Conservation (phyloP, 805 yeast species). For the Wickerhamiella australiensis region DNA sequence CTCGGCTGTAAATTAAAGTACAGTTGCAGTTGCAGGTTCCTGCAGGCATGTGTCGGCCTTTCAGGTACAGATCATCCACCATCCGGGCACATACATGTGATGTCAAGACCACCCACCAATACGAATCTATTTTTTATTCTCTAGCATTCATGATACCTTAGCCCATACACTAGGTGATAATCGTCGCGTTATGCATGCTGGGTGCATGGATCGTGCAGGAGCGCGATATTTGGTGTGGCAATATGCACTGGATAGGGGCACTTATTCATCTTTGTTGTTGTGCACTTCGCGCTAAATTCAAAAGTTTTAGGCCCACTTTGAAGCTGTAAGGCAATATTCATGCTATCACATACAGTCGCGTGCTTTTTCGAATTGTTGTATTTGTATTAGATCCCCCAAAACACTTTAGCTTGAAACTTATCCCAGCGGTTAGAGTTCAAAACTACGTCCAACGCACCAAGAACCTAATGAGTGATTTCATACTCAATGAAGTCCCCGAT, state of each 20-base stretch:
- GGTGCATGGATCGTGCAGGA: constrained; percentile 1
- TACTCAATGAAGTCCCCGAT: constrained; percentile 4
- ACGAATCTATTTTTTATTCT: not conserved
- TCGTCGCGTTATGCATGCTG: not conserved
- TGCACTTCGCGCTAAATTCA: not conserved
- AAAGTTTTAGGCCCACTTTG: not conserved
- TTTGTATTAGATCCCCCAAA: constrained; percentile 13
- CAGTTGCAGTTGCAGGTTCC: constrained; percentile 5
- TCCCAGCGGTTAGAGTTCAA: not conserved
- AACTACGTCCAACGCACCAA: constrained; percentile 9
- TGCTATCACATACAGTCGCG: not conserved
- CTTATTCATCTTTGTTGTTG: constrained; percentile 11
- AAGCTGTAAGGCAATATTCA: not conserved
- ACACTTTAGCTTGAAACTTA: constrained; percentile 2
- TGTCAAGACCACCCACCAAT: too few species aligned
- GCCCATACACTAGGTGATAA: not conserved
- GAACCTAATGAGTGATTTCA: constrained; percentile 7
- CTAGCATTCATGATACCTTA: too few species aligned
- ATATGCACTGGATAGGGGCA: constrained; percentile 1
- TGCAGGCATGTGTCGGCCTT: not conserved
- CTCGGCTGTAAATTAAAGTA: constrained; percentile 4
- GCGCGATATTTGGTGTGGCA: constrained; percentile 8
- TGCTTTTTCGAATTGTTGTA: constrained; percentile 1
- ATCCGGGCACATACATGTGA: not conserved
- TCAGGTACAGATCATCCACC: not conserved